Percentiles rank a stretch among this genome's conserved stretches.
Evolutionary conservation across 2,329 filamentous ascomycete species (phyloP).

Genomic region (Bipolaris cookei): DNA sequence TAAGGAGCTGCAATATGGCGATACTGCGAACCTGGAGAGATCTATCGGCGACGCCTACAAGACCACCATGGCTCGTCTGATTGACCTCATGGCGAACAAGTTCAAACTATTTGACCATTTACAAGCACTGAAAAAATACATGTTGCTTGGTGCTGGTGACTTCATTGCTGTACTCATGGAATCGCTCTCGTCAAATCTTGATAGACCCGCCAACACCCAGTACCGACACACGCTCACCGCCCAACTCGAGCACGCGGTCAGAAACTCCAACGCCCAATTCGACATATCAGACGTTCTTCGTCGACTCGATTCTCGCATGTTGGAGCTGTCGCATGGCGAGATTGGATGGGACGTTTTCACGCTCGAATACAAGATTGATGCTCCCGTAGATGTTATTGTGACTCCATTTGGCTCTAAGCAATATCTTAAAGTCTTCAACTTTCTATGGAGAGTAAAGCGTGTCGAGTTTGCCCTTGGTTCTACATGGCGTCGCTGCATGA

Average conservation of each 20-base stretch:
- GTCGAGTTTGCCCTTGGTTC: constrained; percentile 92
- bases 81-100: constrained; percentile 91
- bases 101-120: constrained; percentile 95
- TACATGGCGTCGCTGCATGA: constrained; percentile 96
- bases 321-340: constrained; percentile 93
- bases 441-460: constrained; percentile 96
- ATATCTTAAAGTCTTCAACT: constrained; percentile 99
- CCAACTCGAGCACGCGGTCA: constrained; percentile 96
- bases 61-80: constrained; percentile 93
- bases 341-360: constrained; percentile 99
- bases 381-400: constrained; percentile 94
- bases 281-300: constrained; percentile 90
- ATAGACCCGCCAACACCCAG: constrained; percentile 93
- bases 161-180: constrained; percentile 98
- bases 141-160: constrained; percentile 92
- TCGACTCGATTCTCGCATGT: constrained; percentile 94
- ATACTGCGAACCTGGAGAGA: constrained; percentile 86
- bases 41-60: constrained; percentile 98
- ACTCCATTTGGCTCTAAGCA: constrained; percentile 95
- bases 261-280: constrained; percentile 95
- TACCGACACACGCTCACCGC: constrained; percentile 96
- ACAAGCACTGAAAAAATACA: constrained; percentile 89
- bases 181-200: constrained; percentile 87
- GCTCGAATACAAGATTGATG: constrained; percentile 96
- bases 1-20: constrained; percentile 89